These are phyloP conservation scores for Blastobotrys malaysiensis DNA, from an alignment of 1,139 yeast genomes.

Conservation along the genomic window DNA sequence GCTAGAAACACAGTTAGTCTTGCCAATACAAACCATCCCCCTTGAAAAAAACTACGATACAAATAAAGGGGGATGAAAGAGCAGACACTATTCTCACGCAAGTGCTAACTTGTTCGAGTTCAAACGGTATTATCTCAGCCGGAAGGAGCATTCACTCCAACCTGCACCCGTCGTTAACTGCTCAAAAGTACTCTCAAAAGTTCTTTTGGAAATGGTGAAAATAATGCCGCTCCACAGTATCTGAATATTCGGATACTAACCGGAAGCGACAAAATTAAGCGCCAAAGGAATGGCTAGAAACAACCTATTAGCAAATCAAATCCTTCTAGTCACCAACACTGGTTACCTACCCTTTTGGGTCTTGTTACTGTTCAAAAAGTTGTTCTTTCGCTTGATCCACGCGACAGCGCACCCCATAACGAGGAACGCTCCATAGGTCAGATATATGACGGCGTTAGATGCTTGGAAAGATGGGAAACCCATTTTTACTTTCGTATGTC, in stretches of 20 bases:
- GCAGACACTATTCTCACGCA: constrained; percentile 63
- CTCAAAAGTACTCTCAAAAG: not conserved
- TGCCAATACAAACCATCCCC: not conserved
- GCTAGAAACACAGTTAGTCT: constrained; percentile 42
- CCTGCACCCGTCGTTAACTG: constrained; percentile 48
- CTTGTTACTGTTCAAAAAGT: constrained; percentile 70
- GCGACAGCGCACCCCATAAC: constrained; percentile 33
- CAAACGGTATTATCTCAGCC: constrained; percentile 74
- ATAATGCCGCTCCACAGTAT: not conserved
- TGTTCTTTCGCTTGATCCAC: constrained; percentile 36
- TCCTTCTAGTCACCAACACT: not conserved
- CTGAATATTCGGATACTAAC: constrained; percentile 44
- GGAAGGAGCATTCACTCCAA: constrained; percentile 3
- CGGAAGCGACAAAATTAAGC: constrained; percentile 81
- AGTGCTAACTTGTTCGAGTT: constrained; percentile 86
- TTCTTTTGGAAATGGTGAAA: not conserved
- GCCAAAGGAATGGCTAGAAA: constrained; percentile 56
- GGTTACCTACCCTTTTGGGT: constrained; percentile 55
- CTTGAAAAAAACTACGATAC: not conserved
- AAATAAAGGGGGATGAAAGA: constrained; percentile 4
- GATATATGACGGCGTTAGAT: constrained; percentile 71
- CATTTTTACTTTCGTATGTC: constrained; percentile 15
- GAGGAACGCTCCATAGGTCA: constrained; percentile 63
- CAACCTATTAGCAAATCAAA: constrained; percentile 8
- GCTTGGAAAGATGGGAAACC: constrained; percentile 42